Evolutionary conservation across 139 green algal species (phyloP).

Genomic region (Eudorina sp.): DNA sequence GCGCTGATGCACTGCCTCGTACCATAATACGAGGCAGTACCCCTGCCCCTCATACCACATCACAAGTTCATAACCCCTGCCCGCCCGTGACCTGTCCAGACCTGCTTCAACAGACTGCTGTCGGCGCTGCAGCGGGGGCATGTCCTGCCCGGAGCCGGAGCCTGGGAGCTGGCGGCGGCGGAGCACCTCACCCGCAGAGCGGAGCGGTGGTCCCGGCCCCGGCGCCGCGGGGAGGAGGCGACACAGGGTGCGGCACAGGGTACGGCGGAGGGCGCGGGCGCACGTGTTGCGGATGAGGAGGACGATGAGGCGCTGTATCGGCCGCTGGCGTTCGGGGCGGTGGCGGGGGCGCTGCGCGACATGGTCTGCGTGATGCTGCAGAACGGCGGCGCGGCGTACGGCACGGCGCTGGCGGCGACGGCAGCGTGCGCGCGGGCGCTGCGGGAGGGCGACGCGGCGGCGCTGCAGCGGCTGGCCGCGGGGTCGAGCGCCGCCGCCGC

Average conservation of each 20-base stretch:
- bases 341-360: neutral
- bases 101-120: conserved; percentile 10
- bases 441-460: neutral
- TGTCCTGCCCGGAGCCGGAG: conserved; percentile 21
- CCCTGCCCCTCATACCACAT: no score
- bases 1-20: no score
- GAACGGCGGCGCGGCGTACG: neutral
- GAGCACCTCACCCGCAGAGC: neutral
- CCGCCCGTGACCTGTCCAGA: no score
- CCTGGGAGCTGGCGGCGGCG: conserved; percentile 31
- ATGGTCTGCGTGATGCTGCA: neutral
- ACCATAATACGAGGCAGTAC: no score
- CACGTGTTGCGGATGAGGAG: neutral
- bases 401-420: neutral
- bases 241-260: neutral
- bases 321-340: neutral
- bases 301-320: neutral
- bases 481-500: no score
- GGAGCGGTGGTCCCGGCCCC: no score
- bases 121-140: conserved; percentile 3
- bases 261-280: neutral
- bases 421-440: neutral
- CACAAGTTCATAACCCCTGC: no score
- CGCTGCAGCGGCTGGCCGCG: neutral
- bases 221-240: neutral